Evolutionary conservation across 2,329 filamentous ascomycete species (phyloP).

Genomic region (Microdochium nivale): DNA sequence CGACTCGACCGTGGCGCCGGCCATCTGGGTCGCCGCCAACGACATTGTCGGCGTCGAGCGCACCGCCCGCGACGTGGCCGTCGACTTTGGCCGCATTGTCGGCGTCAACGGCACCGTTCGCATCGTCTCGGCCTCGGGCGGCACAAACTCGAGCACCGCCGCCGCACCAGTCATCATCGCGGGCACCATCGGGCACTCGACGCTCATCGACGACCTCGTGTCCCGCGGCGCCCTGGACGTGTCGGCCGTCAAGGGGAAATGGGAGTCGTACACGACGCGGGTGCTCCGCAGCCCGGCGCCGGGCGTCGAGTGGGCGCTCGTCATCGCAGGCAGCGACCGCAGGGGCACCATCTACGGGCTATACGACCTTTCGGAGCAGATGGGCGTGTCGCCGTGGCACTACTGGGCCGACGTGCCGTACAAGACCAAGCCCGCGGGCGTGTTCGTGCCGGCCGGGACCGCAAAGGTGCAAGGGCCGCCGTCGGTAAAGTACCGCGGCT

Average conservation of each 20-base stretch:
- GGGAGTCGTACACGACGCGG: constrained; percentile 59
- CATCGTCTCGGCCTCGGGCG: constrained; percentile 40
- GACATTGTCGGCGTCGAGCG: constrained; percentile 63
- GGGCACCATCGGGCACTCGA: constrained; percentile 58
- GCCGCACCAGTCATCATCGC: constrained; percentile 52
- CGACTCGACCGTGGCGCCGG: background rate
- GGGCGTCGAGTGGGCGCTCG: constrained; percentile 48
- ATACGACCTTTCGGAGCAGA: constrained; percentile 72
- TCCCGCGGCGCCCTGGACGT: constrained; percentile 47
- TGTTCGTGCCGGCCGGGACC: constrained; percentile 42
- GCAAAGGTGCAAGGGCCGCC: constrained; percentile 49
- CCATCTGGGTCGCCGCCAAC: constrained; percentile 43
- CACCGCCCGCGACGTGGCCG: constrained; percentile 56
- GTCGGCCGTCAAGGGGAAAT: constrained; percentile 48
- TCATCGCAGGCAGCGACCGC: constrained; percentile 59
- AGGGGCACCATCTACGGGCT: constrained; percentile 59
- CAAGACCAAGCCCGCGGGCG: constrained; percentile 36
- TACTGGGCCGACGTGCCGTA: constrained; percentile 57
- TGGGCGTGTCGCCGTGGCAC: constrained; percentile 64
- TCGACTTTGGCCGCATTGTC: constrained; percentile 64
- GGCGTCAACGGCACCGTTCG: constrained; percentile 54
- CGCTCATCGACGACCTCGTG: constrained; percentile 50
- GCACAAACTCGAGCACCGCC: constrained; percentile 30
- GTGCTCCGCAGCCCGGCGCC: constrained; percentile 49
- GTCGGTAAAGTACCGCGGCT: constrained; percentile 53